Conservation (phyloP, 371 early-diverging fungal genomes). For the Mortierella sp. region DNA sequence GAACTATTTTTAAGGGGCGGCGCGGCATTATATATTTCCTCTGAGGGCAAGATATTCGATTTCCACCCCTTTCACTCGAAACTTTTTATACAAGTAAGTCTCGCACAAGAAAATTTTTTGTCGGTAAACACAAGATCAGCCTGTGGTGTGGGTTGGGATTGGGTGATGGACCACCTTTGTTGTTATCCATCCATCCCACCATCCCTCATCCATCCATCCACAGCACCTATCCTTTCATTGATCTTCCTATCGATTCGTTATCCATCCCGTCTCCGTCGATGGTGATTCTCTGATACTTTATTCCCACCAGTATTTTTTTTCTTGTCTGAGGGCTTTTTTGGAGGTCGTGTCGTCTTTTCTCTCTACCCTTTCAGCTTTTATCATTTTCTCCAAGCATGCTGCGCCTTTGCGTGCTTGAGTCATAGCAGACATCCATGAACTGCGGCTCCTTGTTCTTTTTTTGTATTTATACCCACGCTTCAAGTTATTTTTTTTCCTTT, state of each 20-base stretch:
- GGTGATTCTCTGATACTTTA: background rate
- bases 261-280: background rate
- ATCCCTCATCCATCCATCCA: slow-evolving; percentile 12
- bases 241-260: background rate
- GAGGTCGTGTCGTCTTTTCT: background rate
- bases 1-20: slow-evolving; percentile 23
- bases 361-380: background rate
- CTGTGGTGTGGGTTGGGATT: background rate
- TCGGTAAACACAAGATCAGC: background rate
- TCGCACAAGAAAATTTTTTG: slow-evolving; percentile 22
- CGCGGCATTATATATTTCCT: slow-evolving; percentile 3
- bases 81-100: slow-evolving; percentile 52
- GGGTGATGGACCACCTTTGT: background rate
- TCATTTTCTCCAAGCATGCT: background rate
- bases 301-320: background rate
- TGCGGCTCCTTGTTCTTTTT: slow-evolving; percentile 12
- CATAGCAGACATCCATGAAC: background rate
- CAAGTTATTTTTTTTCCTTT: background rate
- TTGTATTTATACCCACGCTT: slow-evolving; percentile 3
- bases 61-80: slow-evolving; percentile 41
- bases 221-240: background rate
- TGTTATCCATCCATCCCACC: slow-evolving; percentile 37
- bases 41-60: background rate
- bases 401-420: background rate
- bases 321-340: background rate